Evolutionary conservation across 306 rosid genomes (phyloP).

Genomic region (Alnus glutinosa): DNA sequence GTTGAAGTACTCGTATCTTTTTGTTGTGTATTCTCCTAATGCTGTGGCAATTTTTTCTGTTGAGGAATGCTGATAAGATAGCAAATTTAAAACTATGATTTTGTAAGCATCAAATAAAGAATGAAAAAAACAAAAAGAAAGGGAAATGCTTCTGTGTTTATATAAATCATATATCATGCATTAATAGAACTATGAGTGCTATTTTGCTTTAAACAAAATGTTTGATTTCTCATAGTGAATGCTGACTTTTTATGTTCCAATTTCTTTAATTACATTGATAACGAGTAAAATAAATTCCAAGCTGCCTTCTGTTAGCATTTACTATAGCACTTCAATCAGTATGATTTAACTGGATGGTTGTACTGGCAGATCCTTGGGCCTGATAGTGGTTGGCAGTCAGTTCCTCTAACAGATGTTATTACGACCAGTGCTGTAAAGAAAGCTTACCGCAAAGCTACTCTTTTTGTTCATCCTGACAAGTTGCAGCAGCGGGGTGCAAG

Average conservation of each 20-base stretch:
- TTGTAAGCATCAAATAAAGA: neutral
- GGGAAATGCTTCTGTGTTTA: neutral
- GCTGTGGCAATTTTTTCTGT: neutral
- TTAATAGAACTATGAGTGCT: neutral
- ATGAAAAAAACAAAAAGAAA: neutral
- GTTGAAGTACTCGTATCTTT: neutral
- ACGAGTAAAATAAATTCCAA: neutral
- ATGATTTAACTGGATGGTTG: slow-evolving; percentile 14
- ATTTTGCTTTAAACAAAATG: neutral
- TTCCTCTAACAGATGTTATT: slow-evolving; percentile 73
- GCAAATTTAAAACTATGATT: neutral
- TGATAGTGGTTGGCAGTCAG: slow-evolving; percentile 89
- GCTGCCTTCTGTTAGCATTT: neutral
- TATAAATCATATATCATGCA: neutral
- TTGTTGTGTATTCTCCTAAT: neutral
- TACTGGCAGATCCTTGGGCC: slow-evolving; percentile 79
- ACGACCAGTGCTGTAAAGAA: slow-evolving; percentile 63
- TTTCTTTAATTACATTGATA: neutral
- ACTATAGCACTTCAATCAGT: neutral
- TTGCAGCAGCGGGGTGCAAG: slow-evolving; percentile 95
- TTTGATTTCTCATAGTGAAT: neutral
- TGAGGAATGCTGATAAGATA: neutral
- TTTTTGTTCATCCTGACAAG: slow-evolving; percentile 92
- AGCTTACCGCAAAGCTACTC: slow-evolving; percentile 90
- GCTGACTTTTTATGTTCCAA: neutral